Conservation (phyloP, 1,139 yeast species). For the Barnettozyma hawaiiensis region DNA sequence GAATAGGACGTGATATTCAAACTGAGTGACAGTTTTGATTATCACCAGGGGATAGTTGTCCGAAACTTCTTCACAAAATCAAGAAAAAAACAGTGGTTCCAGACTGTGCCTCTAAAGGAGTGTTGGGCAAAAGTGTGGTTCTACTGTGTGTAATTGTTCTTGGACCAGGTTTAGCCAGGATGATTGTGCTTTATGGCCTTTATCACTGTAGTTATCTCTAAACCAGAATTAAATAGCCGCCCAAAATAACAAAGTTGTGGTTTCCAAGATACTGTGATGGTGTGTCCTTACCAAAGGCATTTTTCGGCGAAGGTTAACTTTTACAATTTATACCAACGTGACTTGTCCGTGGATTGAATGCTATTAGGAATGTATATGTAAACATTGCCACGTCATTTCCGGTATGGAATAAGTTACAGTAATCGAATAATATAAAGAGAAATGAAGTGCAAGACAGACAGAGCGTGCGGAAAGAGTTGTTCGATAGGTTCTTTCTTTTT, state of each 20-base stretch:
- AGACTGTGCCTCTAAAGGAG: background rate
- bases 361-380: background rate
- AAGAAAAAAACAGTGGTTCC: background rate
- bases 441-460: background rate
- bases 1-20: background rate
- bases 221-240: background rate
- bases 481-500: background rate
- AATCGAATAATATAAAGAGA: constrained; percentile 1
- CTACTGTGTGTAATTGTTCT: background rate
- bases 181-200: background rate
- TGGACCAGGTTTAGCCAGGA: background rate
- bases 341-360: background rate
- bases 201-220: background rate
- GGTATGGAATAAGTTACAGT: background rate
- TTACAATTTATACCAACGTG: background rate
- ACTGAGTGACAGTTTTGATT: background rate
- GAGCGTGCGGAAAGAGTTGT: background rate
- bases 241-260: background rate
- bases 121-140: background rate
- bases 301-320: too few relatives aligned
- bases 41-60: background rate
- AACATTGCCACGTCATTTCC: background rate
- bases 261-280: background rate
- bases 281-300: background rate
- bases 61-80: background rate